Conservation (phyloP, 2,329 filamentous ascomycete genomes). For the Ilyonectria sp. region DNA sequence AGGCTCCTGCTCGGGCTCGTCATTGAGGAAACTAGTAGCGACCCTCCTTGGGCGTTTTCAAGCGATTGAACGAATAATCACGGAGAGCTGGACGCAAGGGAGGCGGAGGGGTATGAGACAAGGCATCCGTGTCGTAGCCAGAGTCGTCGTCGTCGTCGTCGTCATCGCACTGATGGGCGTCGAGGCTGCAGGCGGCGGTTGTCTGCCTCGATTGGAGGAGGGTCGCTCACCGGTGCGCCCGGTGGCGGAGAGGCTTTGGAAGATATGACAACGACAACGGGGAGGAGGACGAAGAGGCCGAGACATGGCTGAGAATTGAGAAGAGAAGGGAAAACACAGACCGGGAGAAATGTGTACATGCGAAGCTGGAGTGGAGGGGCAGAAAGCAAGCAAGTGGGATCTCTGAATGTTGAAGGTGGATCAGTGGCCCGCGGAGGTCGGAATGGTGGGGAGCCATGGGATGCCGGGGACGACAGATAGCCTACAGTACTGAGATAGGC, state of each 20-base stretch:
- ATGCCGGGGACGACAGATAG: no score
- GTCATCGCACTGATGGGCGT: neutral
- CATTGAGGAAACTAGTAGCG: conserved; percentile 56
- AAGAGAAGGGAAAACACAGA: no score
- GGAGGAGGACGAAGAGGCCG: no score
- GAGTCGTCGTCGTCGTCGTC: neutral
- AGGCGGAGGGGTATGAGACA: neutral
- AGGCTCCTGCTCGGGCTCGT: conserved; percentile 58
- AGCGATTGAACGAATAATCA: conserved; percentile 56
- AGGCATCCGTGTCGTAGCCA: neutral
- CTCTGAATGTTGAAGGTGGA: no score
- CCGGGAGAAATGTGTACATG: no score
- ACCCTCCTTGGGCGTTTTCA: conserved; percentile 56
- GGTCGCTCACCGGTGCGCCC: neutral
- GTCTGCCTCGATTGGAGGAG: conserved; percentile 6
- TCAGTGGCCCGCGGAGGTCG: no score
- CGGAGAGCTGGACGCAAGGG: conserved; percentile 46
- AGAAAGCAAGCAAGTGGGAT: no score
- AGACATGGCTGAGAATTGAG: no score
- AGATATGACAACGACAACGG: neutral
- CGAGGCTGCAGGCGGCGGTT: neutral
- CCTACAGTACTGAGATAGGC: no score
- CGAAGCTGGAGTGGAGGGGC: no score
- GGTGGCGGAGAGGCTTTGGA: conserved; percentile 4
- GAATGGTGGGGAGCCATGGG: no score